Evolutionary conservation across 306 rosid genomes (phyloP).

Genomic region (Prunus mongolica): DNA sequence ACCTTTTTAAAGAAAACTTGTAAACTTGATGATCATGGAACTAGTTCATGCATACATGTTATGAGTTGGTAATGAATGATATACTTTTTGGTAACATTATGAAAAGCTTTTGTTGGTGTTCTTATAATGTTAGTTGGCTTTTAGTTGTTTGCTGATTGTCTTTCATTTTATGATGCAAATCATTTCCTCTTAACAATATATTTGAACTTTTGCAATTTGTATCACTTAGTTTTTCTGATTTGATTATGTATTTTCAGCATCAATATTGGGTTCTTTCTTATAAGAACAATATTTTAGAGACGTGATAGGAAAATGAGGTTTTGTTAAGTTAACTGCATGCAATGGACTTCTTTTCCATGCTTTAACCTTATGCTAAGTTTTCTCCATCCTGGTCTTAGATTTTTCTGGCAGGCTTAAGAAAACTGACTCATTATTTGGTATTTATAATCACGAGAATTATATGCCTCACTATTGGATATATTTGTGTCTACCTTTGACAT

Average conservation of each 20-base stretch:
- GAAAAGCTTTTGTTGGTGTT: neutral
- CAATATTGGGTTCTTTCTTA: neutral
- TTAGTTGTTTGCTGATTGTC: too few species aligned
- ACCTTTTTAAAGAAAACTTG: neutral
- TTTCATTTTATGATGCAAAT: neutral
- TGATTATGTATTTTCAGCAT: neutral
- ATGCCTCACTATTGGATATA: neutral
- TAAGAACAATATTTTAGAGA: too few species aligned
- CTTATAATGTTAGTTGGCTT: neutral
- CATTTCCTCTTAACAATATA: neutral
- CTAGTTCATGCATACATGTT: neutral
- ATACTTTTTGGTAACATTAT: neutral
- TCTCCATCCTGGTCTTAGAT: neutral
- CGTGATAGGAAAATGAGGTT: neutral
- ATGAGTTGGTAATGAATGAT: neutral
- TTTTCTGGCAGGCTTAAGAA: neutral
- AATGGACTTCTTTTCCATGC: neutral
- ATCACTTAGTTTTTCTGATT: too few species aligned
- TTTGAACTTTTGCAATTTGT: too few species aligned
- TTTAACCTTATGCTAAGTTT: neutral
- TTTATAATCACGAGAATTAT: neutral
- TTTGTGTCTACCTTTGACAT: neutral
- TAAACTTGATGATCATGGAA: neutral
- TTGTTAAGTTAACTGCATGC: neutral
- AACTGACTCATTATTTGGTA: neutral